phyloP scores from a whole-genome alignment of 306 rosid species.

The Argentina anserina region DNA sequence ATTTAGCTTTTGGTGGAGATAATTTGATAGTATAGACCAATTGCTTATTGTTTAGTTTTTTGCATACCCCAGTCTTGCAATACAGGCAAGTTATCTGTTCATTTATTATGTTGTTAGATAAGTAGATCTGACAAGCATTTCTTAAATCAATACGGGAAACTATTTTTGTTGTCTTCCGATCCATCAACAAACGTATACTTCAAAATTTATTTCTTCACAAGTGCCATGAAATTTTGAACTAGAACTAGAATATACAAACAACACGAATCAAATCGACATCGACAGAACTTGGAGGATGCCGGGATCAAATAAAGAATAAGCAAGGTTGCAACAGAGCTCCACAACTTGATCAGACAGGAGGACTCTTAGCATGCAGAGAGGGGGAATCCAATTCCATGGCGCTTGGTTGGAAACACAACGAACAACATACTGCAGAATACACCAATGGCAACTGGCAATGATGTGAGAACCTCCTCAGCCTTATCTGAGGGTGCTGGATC shows the following conservation, averaged over 20 bases:
- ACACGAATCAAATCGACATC: neutral
- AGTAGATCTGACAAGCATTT: too few species aligned
- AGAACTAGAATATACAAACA: neutral
- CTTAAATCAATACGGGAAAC: neutral
- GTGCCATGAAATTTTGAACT: neutral
- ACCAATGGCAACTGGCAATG: constrained; percentile 64
- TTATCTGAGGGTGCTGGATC: constrained; percentile 64
- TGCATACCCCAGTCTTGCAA: neutral
- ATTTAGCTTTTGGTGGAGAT: neutral
- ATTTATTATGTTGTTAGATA: neutral
- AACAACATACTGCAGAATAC: constrained; percentile 59
- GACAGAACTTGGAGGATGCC: constrained; percentile 2
- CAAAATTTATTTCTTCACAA: neutral
- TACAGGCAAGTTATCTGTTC: neutral
- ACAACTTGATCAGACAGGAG: neutral
- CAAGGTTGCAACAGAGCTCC: neutral
- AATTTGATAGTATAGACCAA: neutral
- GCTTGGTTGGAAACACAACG: constrained; percentile 58
- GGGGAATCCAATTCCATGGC: constrained; percentile 87
- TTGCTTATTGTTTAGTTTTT: neutral
- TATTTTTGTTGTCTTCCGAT: neutral
- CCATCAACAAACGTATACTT: neutral
- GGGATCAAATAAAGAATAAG: neutral
- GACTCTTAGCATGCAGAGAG: constrained; percentile 39
- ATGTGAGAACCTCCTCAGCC: constrained; percentile 43